Conservation (phyloP, 2,329 filamentous ascomycete genomes). For the Microdochium bolleyi region DNA sequence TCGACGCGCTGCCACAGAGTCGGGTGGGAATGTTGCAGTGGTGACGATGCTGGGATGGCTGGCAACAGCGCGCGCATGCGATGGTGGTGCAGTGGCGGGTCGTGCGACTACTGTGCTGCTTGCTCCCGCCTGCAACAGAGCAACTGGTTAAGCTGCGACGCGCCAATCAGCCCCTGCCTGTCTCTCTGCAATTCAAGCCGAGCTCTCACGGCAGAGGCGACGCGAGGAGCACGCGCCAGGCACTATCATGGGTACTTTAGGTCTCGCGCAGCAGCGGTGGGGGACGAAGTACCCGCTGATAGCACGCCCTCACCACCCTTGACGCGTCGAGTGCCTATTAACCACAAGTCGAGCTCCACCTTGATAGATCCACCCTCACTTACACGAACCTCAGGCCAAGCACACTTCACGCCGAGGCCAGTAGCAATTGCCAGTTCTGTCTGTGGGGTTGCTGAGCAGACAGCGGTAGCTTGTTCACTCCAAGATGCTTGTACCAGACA, state of each 20-base stretch:
- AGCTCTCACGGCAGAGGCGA: neutral
- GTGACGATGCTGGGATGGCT: neutral
- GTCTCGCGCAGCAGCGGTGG: neutral
- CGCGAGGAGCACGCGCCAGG: neutral
- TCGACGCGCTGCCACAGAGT: neutral
- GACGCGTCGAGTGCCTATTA: no score
- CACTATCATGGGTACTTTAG: neutral
- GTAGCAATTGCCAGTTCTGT: no score
- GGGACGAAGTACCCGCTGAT: neutral
- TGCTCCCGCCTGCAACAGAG: neutral
- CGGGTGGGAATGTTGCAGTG: neutral
- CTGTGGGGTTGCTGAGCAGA: no score
- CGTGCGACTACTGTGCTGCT: neutral
- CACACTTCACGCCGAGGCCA: no score
- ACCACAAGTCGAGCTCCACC: no score
- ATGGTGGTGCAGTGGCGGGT: neutral
- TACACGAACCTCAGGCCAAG: no score
- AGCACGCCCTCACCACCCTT: no score
- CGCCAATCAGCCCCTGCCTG: neutral
- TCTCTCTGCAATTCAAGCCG: neutral
- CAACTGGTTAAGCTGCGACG: no score
- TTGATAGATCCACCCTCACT: no score
- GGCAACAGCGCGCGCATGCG: neutral
- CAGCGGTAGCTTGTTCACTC: no score
- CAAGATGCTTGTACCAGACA: no score